Evolutionary conservation across 805 yeast genomes (phyloP), one percentile per base, ranked within the genome.

Genomic region (Schizosaccharomyces cryophilus): DNA sequence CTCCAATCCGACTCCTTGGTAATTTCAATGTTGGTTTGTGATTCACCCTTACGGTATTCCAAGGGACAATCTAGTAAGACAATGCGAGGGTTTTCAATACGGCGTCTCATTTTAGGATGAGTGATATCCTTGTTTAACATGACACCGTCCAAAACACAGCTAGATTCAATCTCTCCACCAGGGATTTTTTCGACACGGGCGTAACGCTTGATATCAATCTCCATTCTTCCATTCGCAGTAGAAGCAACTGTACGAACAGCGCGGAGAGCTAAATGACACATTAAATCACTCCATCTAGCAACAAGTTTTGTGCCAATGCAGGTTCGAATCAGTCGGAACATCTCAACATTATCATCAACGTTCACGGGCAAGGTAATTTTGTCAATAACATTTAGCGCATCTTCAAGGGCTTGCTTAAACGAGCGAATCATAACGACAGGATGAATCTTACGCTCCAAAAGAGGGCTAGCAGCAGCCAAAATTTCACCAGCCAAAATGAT

Each of bases 31-130:
- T 93, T 90, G 61, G 97, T 93, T 73, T 93, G 98, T 2, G 96
- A 88, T 75, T 93, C 99, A 65, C 98, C 99, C 78, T 93, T 93
- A 76, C 93, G 93, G 75, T 93, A 93, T 74, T 93, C 99, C 67
- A 93, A 77, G 13, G 99, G 96, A 73, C 96, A 89, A 74, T 93
- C 99, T 66, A 93, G 78, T 66, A 93, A 77, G 21, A 93, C 79
- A 61, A 93, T 80, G 65, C 90, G 80, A 60, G 99, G 99, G 68
- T 87, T 85, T 70, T 84, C 85, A 66, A 93, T 85, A 67, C 76
- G 69, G 71, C 99, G 82, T 67, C 83, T 83, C 99, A 93, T 93
- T 73, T 89, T 88, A 64, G 99, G 98, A 73, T 93, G 99, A n/a
- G 94, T 88, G 62, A 93, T 94, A 70, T 93, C 99, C 73, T 93